Conservation (phyloP, 352 stramenopile genomes). For the Pythium vanterpoolii region DNA sequence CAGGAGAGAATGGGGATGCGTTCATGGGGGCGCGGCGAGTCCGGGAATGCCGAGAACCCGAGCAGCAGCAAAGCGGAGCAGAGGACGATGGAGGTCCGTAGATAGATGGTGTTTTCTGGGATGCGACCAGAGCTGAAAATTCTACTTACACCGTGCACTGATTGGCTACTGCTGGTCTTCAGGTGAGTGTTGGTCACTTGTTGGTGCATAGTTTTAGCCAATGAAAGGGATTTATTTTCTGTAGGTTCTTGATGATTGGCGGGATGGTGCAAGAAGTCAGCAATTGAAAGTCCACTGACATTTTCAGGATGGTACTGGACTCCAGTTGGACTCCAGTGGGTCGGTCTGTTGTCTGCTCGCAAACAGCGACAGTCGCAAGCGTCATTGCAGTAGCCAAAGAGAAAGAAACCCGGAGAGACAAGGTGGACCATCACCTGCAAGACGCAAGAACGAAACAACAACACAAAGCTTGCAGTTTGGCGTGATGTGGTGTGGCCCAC, state of each 20-base stretch:
- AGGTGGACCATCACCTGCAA: too few species aligned
- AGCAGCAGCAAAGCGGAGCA: neutral
- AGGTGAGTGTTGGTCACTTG: slow-evolving; percentile 29
- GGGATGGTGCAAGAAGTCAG: slow-evolving; percentile 20
- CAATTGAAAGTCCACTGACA: neutral
- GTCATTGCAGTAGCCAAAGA: too few species aligned
- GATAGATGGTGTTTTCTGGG: slow-evolving; percentile 12
- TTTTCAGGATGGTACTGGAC: slow-evolving; percentile 1
- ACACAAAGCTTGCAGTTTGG: neutral
- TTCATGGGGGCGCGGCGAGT: slow-evolving; percentile 14
- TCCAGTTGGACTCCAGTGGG: neutral
- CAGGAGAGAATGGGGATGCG: slow-evolving; percentile 10
- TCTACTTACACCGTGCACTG: slow-evolving; percentile 20
- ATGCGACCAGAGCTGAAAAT: slow-evolving; percentile 26
- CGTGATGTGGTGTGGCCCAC: neutral
- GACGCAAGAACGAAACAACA: too few species aligned
- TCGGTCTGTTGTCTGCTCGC: neutral
- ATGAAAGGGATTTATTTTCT: slow-evolving; percentile 7
- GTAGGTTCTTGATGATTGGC: slow-evolving; percentile 18
- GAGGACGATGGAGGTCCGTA: neutral
- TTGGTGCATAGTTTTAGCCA: too few species aligned
- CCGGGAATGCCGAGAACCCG: slow-evolving; percentile 15
- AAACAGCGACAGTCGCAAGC: too few species aligned
- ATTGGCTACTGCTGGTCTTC: slow-evolving; percentile 29
- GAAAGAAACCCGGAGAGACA: too few species aligned